Evolutionary conservation across 2,329 filamentous ascomycete genomes (phyloP), one percentile per base, ranked within the genome.

Genomic region (Fusarium udum): DNA sequence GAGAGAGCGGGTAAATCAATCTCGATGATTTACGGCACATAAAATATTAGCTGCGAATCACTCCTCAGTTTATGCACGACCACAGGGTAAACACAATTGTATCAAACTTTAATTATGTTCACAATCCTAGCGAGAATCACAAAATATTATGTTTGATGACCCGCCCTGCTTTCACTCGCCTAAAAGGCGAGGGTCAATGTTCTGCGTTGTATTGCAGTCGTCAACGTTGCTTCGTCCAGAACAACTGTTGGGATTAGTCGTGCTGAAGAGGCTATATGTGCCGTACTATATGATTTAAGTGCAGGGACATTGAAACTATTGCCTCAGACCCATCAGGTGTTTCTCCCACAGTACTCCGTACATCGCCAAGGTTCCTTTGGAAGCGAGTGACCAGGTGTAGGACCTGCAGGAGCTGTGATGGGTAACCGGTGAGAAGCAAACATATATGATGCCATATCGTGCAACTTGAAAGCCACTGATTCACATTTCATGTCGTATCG

Each of bases 201-300:
- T 52, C 39, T 56, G 64, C 34, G 71, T 69, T 48, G 51, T 67
- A 69, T 63, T 48, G 61, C 31, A 60, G 53, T 58, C 49, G 43
- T 62, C 64, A 55, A 57, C 31, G 61, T 74, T 46, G 61, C 69
- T 65, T 73, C 53, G 59, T 61, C 58, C 57, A 46, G 48, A 34
- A 52, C 43, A 39, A 36, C 10, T 31, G 31, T 57, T 37, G 57
- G 53, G 56, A 26, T 59, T 61, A 52, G 31, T 39, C 65, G 55
- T 67, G 45, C 36, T 48, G 56, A 34, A 65, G 63, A 49, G 39
- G 49, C 64, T 76, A 77, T 77, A 77, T 72, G 67, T 72, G 71
- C 32, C 46, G 55, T 72, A 37, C 43, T 76, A 77, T 77, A 64
- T 28, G 45, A 31, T 40, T 52, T 56, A 56, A 40, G 49, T 49